A percentile compares a stretch with the other conserved stretches of the same genome.
These are phyloP conservation scores for Penicillium argentinense DNA, from an alignment of 495 filamentous ascomycete genomes.

Conservation along the genomic window DNA sequence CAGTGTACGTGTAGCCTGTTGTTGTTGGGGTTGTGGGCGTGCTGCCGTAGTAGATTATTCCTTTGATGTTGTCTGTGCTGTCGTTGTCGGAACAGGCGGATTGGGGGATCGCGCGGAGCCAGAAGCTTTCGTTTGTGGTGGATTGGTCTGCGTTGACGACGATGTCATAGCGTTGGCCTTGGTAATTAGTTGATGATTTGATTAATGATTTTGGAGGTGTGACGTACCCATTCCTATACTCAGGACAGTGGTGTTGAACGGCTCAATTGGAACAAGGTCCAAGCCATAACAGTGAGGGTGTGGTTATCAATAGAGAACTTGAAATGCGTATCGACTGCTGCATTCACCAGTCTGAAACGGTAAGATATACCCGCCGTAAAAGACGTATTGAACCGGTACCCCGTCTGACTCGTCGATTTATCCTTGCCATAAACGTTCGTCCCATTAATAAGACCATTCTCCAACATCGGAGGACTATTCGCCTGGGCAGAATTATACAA, in stretches of 20 bases:
- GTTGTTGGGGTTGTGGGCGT: constrained; percentile 18
- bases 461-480: constrained; percentile 26
- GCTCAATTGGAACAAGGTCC: constrained; percentile 50
- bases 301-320: constrained; percentile 53
- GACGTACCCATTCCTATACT: constrained; percentile 56
- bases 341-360: constrained; percentile 48
- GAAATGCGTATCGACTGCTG: constrained; percentile 46
- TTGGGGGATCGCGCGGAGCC: constrained; percentile 64
- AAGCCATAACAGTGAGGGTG: constrained; percentile 43
- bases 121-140: constrained; percentile 51
- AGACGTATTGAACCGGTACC: constrained; percentile 37
- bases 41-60: constrained; percentile 56
- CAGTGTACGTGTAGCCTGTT: constrained; percentile 1
- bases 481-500: constrained; percentile 11
- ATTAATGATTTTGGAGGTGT: no score
- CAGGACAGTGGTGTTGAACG: constrained; percentile 45
- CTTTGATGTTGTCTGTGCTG: constrained; percentile 49
- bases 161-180: constrained; percentile 68
- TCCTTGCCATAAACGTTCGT: constrained; percentile 42
- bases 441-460: constrained; percentile 54
- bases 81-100: constrained; percentile 42
- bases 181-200: no score
- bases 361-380: constrained; percentile 45
- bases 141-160: constrained; percentile 61
- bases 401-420: constrained; percentile 25